These are phyloP conservation scores for Hansfordia pulvinata DNA, from an alignment of 2,329 filamentous ascomycete genomes.

Conservation along the genomic window DNA sequence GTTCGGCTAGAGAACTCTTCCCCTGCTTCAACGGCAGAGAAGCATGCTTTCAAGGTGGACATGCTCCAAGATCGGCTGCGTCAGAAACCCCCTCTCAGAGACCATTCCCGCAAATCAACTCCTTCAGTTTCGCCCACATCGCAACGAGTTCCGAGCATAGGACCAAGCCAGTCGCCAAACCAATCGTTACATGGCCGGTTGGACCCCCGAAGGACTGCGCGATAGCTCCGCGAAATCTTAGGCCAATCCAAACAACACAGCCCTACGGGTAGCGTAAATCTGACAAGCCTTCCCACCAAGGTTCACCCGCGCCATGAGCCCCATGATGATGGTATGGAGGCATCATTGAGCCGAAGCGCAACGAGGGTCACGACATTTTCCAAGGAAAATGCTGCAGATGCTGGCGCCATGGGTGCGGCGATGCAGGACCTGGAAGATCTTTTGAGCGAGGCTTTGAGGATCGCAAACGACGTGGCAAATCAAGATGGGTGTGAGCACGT, in stretches of 20 bases:
- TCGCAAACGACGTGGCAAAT: constrained; percentile 26
- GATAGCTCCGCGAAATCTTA: constrained; percentile 15
- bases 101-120: constrained; percentile 3
- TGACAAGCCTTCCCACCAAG: constrained; percentile 14
- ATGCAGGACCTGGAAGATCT: constrained; percentile 28
- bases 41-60: neutral
- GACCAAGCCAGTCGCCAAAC: constrained; percentile 2
- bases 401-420: constrained; percentile 9
- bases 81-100: neutral
- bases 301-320: constrained; percentile 8
- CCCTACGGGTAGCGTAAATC: too few relatives aligned
- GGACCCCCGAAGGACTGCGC: constrained; percentile 9
- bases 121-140: constrained; percentile 4
- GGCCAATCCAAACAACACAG: constrained; percentile 6
- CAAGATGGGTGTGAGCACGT: constrained; percentile 12
- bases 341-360: constrained; percentile 3
- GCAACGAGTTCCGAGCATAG: neutral
- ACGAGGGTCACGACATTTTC: constrained; percentile 14
- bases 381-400: constrained; percentile 9
- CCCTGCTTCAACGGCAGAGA: constrained; percentile 1
- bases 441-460: constrained; percentile 27
- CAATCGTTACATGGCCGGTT: constrained; percentile 6
- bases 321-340: constrained; percentile 6
- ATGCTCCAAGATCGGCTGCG: neutral
- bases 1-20: constrained; percentile 3